A percentile compares a stretch with the other conserved stretches of the same genome.
Conservation (phyloP, 805 yeast genomes). For the Candida stauntonica region DNA sequence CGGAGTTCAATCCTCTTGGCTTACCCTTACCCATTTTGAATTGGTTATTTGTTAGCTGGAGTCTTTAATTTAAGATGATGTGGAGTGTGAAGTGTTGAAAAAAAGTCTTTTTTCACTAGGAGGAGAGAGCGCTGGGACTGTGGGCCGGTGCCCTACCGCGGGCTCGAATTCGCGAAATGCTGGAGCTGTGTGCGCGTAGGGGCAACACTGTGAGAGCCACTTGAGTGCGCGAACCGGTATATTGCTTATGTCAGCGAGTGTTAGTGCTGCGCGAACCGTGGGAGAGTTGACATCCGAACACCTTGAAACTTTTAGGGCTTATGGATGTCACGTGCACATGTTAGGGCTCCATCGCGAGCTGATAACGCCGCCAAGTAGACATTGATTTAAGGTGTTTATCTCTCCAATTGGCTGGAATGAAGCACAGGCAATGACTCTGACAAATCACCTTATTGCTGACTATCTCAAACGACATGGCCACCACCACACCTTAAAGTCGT, state of each 20-base stretch:
- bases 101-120: constrained; percentile 16
- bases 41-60: constrained; percentile 12
- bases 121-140: constrained; percentile 1
- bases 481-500: constrained; percentile 40
- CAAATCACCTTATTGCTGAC: constrained; percentile 48
- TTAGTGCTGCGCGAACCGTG: no score
- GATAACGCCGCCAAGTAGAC: no score
- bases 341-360: no score
- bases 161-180: no score
- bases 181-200: background rate
- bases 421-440: constrained; percentile 16
- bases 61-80: constrained; percentile 2
- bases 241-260: no score
- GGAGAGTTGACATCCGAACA: no score
- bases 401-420: no score
- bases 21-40: constrained; percentile 96
- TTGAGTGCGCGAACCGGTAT: background rate
- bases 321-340: no score
- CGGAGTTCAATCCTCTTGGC: constrained; percentile 99
- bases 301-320: no score
- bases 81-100: constrained; percentile 10
- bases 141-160: background rate
- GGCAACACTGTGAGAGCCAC: background rate
- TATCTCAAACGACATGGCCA: constrained; percentile 50
- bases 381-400: no score